Percentiles rank a stretch among this genome's conserved stretches.
Evolutionary conservation across 345 rosid genomes (phyloP).

Genomic region (Citrus sp.): DNA sequence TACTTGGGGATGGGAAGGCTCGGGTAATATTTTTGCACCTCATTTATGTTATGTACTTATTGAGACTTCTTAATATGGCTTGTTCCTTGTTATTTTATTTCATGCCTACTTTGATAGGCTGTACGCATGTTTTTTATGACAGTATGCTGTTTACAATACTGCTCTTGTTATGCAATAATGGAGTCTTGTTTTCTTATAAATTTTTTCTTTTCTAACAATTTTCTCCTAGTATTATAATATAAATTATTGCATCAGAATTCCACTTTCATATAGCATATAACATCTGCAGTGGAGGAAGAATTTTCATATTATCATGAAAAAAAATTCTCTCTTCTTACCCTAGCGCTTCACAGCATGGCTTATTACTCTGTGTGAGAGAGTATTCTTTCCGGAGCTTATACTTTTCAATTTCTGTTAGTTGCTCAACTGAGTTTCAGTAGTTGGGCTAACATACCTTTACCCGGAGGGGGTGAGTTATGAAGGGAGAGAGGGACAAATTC

Average conservation of each 20-base stretch:
- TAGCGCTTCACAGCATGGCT: not conserved
- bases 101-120: not conserved
- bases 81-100: not conserved
- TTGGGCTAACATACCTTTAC: not conserved
- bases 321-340: not conserved
- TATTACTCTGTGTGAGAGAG: not conserved
- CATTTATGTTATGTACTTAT: not conserved
- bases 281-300: not conserved
- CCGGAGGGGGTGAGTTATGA: not conserved
- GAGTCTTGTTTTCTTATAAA: not conserved
- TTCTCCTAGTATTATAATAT: not conserved
- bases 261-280: not conserved
- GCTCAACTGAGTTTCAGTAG: not conserved
- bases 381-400: not conserved
- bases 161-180: not conserved
- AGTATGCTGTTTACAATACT: not conserved
- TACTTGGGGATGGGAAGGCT: slow-evolving; percentile 30
- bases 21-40: slow-evolving; percentile 31
- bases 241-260: not conserved
- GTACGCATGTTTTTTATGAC: not conserved
- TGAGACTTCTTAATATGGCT: not conserved
- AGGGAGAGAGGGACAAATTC: not conserved
- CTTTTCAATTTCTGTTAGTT: not conserved
- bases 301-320: not conserved
- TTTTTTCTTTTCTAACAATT: not conserved